Percentiles rank a stretch among this genome's conserved stretches.
Conservation (phyloP, 148 eudicot species). For the Spergularia bocconei region DNA sequence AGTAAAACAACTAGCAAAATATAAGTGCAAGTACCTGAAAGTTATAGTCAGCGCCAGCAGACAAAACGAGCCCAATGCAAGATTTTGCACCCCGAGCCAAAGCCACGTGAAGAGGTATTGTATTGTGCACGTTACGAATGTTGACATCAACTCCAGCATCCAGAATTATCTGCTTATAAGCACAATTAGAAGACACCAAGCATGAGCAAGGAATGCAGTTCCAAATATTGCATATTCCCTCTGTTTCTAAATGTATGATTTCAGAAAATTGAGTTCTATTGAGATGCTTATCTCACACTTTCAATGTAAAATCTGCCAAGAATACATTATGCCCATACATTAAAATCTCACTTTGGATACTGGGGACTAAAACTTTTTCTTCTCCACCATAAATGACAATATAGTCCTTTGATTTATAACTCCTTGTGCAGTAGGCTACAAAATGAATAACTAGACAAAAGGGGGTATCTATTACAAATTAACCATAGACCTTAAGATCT, state of each 20-base stretch:
- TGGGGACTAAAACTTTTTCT: neutral
- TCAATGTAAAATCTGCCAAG: neutral
- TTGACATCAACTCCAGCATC: constrained; percentile 97
- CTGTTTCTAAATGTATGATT: too few relatives aligned
- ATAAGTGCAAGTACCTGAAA: constrained; percentile 52
- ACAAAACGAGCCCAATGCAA: constrained; percentile 86
- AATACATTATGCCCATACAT: neutral
- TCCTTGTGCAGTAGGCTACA: neutral
- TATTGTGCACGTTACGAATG: constrained; percentile 73
- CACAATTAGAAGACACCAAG: constrained; percentile 6
- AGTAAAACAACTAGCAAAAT: constrained; percentile 13
- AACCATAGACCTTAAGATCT: neutral
- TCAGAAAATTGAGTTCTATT: neutral
- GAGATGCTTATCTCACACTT: neutral
- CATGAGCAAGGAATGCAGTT: neutral
- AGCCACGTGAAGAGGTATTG: constrained; percentile 94
- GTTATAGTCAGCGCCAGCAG: constrained; percentile 93
- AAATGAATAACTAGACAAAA: neutral
- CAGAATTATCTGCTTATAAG: constrained; percentile 63
- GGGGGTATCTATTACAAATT: neutral
- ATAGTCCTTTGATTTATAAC: neutral
- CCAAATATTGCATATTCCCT: neutral
- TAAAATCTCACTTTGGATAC: neutral
- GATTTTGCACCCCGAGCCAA: constrained; percentile 97
- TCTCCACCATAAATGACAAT: neutral